phyloP scores from a whole-genome alignment of 495 filamentous ascomycete species.

The Immersiella caudata region DNA sequence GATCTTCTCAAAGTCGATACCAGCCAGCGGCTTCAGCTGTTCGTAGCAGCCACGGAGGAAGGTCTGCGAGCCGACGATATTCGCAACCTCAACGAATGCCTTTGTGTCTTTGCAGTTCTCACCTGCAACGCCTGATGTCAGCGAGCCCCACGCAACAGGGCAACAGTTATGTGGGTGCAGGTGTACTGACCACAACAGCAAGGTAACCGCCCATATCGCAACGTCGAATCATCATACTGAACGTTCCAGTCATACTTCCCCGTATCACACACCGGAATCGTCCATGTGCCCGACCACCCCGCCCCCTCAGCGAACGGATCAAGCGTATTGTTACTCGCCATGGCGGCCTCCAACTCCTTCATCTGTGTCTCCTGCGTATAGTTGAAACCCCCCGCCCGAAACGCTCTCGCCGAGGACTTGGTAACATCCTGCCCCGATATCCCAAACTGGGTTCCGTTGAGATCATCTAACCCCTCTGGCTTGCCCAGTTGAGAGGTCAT shows the following conservation, averaged over 20 bases:
- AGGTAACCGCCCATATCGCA: constrained; percentile 1
- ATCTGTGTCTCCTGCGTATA: constrained; percentile 10
- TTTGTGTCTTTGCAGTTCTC: constrained; percentile 15
- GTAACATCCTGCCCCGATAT: constrained; percentile 4
- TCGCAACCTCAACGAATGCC: constrained; percentile 10
- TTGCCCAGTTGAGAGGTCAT: constrained; percentile 4
- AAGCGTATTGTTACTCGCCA: constrained; percentile 1
- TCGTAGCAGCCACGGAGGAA: constrained; percentile 9
- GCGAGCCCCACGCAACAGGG: not conserved
- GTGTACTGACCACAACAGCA: constrained; percentile 13
- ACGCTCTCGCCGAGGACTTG: constrained; percentile 11
- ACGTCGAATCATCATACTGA: constrained; percentile 8
- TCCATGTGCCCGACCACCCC: constrained; percentile 10
- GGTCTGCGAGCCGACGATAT: constrained; percentile 12
- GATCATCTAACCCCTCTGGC: constrained; percentile 10
- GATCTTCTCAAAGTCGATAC: constrained; percentile 13
- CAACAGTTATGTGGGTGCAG: not conserved
- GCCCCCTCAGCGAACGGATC: constrained; percentile 14
- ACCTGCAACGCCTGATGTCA: not conserved
- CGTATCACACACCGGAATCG: constrained; percentile 15
- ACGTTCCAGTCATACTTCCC: constrained; percentile 13
- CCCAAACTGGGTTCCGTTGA: constrained; percentile 16
- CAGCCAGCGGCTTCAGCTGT: constrained; percentile 2
- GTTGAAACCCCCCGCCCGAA: constrained; percentile 8
- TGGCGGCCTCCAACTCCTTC: constrained; percentile 12